phyloP scores from a whole-genome alignment of 139 green algal genomes.

The Penium margaritaceum region DNA sequence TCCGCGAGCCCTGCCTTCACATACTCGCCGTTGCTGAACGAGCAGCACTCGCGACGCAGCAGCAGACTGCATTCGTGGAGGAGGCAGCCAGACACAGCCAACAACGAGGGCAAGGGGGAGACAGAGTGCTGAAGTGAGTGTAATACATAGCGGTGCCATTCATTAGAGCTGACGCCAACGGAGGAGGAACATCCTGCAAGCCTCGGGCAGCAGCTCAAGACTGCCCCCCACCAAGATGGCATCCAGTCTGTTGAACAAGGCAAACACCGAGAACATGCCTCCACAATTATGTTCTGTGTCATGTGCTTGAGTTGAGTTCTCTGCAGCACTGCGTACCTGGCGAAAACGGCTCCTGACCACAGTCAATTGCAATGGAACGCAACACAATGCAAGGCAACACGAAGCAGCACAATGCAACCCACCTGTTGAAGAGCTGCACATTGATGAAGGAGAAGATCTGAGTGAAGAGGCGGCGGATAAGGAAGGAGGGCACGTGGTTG shows the following conservation, averaged over 20 bases:
- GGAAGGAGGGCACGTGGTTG: slow-evolving; percentile 78
- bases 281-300: too few species aligned
- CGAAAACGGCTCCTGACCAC: background rate
- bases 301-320: too few species aligned
- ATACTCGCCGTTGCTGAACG: slow-evolving; percentile 98
- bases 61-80: slow-evolving; percentile 59
- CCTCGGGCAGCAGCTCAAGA: background rate
- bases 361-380: background rate
- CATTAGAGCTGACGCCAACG: background rate
- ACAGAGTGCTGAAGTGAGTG: background rate
- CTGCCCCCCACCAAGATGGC: background rate
- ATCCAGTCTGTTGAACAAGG: background rate
- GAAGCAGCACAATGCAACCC: background rate
- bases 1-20: slow-evolving; percentile 88
- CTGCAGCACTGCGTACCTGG: background rate
- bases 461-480: slow-evolving; percentile 65
- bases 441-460: slow-evolving; percentile 89
- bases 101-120: background rate
- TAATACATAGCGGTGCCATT: background rate
- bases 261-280: too few species aligned
- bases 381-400: background rate
- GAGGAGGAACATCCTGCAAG: background rate
- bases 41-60: slow-evolving; percentile 97
- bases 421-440: slow-evolving; percentile 93
- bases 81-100: background rate